These are phyloP conservation scores for Scalesia atractyloides DNA, from an alignment of 129 eudicot species.

Conservation along the genomic window DNA sequence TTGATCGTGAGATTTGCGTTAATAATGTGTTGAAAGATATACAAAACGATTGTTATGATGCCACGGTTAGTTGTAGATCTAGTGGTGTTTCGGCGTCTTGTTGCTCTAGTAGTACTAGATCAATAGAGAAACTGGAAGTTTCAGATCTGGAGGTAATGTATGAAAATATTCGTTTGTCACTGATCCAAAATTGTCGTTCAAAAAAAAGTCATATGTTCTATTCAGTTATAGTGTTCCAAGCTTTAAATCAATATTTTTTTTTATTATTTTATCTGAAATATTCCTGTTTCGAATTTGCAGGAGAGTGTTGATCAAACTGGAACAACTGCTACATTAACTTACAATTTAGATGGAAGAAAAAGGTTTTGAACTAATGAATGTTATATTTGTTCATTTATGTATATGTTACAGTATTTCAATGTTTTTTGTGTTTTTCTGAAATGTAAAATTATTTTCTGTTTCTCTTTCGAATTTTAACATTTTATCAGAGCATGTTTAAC, in stretches of 20 bases:
- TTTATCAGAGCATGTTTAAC: too few species aligned
- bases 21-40: conserved; percentile 25
- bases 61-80: conserved; percentile 29
- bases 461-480: background rate
- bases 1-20: conserved; percentile 10
- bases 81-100: conserved; percentile 37
- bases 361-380: conserved; percentile 36
- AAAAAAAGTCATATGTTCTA: too few species aligned
- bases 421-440: conserved; percentile 26
- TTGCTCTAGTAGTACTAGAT: conserved; percentile 56
- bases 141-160: conserved; percentile 69
- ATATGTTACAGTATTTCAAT: background rate
- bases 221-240: too few species aligned
- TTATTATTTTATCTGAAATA: too few species aligned
- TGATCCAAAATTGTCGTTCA: too few species aligned
- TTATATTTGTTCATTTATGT: conserved; percentile 23
- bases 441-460: background rate
- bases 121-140: conserved; percentile 29
- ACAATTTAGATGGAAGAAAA: conserved; percentile 35
- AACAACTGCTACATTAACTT: conserved; percentile 32
- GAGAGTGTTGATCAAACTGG: conserved; percentile 28
- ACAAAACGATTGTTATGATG: conserved; percentile 14
- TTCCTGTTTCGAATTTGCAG: conserved; percentile 23
- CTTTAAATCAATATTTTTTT: too few species aligned
- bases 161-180: background rate